Conservation (phyloP, 1,284 basidiomycete genomes). For the Sanguinoderma infundibulare region DNA sequence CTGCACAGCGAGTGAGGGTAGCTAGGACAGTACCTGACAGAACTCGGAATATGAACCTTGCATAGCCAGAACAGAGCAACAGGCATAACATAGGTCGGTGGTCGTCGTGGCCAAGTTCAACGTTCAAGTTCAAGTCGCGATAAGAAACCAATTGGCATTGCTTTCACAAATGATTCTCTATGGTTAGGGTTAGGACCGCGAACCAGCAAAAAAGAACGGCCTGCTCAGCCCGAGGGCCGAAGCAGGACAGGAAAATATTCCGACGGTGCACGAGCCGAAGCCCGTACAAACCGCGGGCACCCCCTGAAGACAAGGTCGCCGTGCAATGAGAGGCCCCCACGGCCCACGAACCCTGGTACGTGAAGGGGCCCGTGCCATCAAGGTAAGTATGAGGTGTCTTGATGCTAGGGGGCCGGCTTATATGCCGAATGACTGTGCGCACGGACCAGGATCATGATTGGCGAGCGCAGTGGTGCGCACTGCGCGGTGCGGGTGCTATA, state of each 20-base stretch:
- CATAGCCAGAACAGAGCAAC: too few relatives aligned
- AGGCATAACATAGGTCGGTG: too few relatives aligned
- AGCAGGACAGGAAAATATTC: slow-evolving; percentile 71
- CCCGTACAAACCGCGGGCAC: slow-evolving; percentile 59
- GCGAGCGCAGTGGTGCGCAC: not conserved
- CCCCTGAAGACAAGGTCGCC: slow-evolving; percentile 64
- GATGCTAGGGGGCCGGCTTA: slow-evolving; percentile 1
- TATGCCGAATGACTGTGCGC: not conserved
- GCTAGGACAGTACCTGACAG: too few relatives aligned
- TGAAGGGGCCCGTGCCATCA: slow-evolving; percentile 43
- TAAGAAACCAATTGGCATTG: too few relatives aligned
- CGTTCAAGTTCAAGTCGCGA: too few relatives aligned
- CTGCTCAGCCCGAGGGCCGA: slow-evolving; percentile 46
- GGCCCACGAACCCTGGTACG: slow-evolving; percentile 44
- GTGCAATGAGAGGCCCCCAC: slow-evolving; percentile 61
- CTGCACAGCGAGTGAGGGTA: too few relatives aligned
- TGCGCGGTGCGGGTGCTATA: too few relatives aligned
- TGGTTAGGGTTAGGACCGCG: slow-evolving; percentile 35
- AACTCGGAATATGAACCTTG: too few relatives aligned
- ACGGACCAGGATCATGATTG: not conserved
- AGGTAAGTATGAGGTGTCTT: slow-evolving; percentile 40
- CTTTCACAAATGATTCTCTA: not conserved
- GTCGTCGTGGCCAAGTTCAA: too few relatives aligned
- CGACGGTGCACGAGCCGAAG: slow-evolving; percentile 68
- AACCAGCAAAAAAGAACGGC: slow-evolving; percentile 32